Conservation (phyloP, 177 flowering plant species). For the Vitis hybrid region DNA sequence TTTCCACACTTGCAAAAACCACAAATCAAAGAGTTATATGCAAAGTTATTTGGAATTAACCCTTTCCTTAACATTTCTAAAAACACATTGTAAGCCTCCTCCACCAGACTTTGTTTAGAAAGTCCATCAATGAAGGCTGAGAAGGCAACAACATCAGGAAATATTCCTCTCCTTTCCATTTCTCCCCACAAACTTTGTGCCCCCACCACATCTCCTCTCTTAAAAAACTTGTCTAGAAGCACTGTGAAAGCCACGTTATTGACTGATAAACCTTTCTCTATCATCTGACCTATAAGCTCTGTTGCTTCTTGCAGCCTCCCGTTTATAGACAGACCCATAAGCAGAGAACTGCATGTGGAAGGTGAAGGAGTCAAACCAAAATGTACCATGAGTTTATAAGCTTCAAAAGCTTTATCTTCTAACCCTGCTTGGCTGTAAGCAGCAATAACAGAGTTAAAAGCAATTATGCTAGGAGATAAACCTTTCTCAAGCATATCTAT, state of each 20-base stretch:
- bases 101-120: conserved; percentile 57
- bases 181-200: conserved; percentile 72
- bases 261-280: conserved; percentile 54
- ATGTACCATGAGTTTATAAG: conserved; percentile 52
- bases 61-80: conserved; percentile 64
- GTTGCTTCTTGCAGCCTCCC: conserved; percentile 66
- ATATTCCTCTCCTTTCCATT: conserved; percentile 57
- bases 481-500: conserved; percentile 69
- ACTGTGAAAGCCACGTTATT: conserved; percentile 70
- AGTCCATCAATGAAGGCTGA: conserved; percentile 89
- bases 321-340: conserved; percentile 61
- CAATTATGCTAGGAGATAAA: conserved; percentile 49
- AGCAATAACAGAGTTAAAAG: conserved; percentile 83
- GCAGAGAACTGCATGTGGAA: conserved; percentile 74
- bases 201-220: conserved; percentile 46
- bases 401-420: conserved; percentile 62
- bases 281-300: conserved; percentile 62
- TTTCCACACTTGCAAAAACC: conserved; percentile 65
- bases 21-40: conserved; percentile 80
- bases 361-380: conserved; percentile 67
- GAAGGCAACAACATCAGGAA: conserved; percentile 81
- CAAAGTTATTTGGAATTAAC: conserved; percentile 75
- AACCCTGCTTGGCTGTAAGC: conserved; percentile 67
- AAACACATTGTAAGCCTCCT: conserved; percentile 63
- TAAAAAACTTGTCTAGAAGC: conserved; percentile 73